Base-by-base conservation (phyloP, 352 stramenopile species). In the Elongisporangium undulatum region DNA sequence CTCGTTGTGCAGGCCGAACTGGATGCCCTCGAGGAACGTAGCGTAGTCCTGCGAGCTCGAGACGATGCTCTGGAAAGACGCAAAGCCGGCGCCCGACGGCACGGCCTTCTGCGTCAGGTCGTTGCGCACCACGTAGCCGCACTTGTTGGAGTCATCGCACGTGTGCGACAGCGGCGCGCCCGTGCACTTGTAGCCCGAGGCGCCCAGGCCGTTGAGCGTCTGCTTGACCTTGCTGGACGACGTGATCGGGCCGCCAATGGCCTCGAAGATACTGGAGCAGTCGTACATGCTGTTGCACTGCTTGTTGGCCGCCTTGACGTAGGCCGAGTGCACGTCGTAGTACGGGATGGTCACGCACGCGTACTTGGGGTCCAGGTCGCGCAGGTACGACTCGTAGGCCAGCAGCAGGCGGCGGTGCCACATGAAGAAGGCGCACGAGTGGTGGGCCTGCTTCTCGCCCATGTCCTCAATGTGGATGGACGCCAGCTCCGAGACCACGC, bases 321-420 rank as follows among this genome's bases (percentile, higher is more conserved):
- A 90, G 19, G 75, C 80, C 58, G 77, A 83, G 67, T 87, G 75
- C 22, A 90, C 74, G 60, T 92, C 83, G 59, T 85, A 92, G 78
- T 87, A 92, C n/a, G 81, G 83, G n/a, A 92, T 49, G 15, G 83
- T 90, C 21, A 92, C 48, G 53, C 83, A 92, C 5, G 71, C 74
- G 53, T 79, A 92, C 54, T 78, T 72, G 21, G 69, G 54, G 55
- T 71, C 75, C 23, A 89, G 62, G 48, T 72, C 68, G 20, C 83
- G 83, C 50, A 92, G 51, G 49, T 87, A 86, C 13, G 67, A 77
- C 57, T 92, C 83, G 59, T 80, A 89, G 13, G 71, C 83, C 13
- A 90, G 62, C 22, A 92, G 64, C 22, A 88, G 62, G 8, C 76
- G 72, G 9, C 81, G 77, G 65, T 90, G 79, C 83, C 81, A 92